These are phyloP conservation scores for Rhynchospora tenuis DNA, from an alignment of 176 grass and related monocot genomes.

Conservation along the genomic window DNA sequence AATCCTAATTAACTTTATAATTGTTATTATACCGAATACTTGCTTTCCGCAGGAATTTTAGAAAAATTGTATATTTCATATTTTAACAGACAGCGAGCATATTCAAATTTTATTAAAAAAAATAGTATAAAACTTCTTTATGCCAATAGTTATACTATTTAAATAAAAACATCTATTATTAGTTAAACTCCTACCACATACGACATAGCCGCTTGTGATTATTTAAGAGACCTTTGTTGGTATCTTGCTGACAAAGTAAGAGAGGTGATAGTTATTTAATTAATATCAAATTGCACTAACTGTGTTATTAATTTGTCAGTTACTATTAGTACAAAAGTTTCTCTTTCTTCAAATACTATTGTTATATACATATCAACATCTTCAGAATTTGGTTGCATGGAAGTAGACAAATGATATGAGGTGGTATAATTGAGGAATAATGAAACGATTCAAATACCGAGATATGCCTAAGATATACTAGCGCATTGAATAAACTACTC, in stretches of 20 bases:
- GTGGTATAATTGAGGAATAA: background rate
- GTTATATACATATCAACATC: background rate
- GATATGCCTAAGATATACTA: background rate
- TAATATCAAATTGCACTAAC: background rate
- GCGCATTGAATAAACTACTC: background rate
- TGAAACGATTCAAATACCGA: background rate
- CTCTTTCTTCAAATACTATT: background rate
- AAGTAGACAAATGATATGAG: background rate
- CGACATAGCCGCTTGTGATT: background rate
- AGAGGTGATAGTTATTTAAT: background rate
- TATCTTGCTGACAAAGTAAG: background rate
- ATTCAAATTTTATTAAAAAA: too few relatives aligned
- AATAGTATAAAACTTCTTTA: too few relatives aligned
- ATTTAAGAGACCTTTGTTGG: background rate
- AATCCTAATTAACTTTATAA: too few relatives aligned
- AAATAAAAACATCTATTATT: background rate
- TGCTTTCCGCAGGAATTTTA: too few relatives aligned
- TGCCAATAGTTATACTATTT: too few relatives aligned
- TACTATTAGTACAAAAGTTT: background rate
- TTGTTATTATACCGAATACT: too few relatives aligned
- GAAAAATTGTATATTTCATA: too few relatives aligned
- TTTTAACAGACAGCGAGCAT: too few relatives aligned
- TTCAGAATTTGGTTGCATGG: background rate
- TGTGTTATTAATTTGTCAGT: background rate
- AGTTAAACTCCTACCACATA: background rate